Percentiles rank a stretch among this genome's conserved stretches.
phyloP scores from a whole-genome alignment of 1,139 yeast genomes.

The Nakaseomyces uthaithaninus region DNA sequence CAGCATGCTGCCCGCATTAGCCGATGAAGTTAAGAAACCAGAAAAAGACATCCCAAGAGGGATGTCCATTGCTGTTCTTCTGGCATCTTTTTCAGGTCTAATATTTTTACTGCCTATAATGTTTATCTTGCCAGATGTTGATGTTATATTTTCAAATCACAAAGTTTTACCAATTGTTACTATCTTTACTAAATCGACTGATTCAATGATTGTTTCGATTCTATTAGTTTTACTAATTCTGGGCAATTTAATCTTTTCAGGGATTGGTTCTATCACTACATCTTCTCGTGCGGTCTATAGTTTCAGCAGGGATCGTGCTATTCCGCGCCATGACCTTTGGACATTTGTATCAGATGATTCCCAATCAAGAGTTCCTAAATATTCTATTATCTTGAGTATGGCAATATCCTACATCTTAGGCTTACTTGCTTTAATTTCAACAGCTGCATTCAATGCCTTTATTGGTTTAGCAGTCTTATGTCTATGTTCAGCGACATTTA shows the following conservation, averaged over 20 bases:
- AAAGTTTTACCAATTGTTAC: conserved; percentile 51
- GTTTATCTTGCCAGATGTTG: conserved; percentile 60
- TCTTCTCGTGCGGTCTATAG: conserved; percentile 84
- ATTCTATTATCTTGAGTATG: conserved; percentile 66
- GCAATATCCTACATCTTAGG: conserved; percentile 55
- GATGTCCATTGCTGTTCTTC: conserved; percentile 53
- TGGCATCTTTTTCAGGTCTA: conserved; percentile 60
- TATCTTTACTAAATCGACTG: conserved; percentile 63
- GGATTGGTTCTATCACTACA: conserved; percentile 73
- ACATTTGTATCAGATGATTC: conserved; percentile 51
- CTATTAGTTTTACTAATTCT: conserved; percentile 57
- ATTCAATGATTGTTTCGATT: conserved; percentile 58
- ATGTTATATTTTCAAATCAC: conserved; percentile 48
- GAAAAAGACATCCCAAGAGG: conserved; percentile 76
- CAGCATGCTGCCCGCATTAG: conserved; percentile 72
- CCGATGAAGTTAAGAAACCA: conserved; percentile 74
- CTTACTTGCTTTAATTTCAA: conserved; percentile 56
- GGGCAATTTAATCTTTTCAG: conserved; percentile 68
- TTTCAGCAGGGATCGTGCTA: conserved; percentile 81
- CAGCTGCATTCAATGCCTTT: conserved; percentile 75
- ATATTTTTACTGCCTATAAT: conserved; percentile 65
- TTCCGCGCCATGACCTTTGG: conserved; percentile 64
- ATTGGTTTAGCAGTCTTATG: conserved; percentile 82
- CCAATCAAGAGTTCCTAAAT: conserved; percentile 58
- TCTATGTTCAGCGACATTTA: conserved; percentile 65